These are phyloP conservation scores for Forsythia suspensa DNA, from an alignment of 257 asterid genomes.

Conservation along the genomic window DNA sequence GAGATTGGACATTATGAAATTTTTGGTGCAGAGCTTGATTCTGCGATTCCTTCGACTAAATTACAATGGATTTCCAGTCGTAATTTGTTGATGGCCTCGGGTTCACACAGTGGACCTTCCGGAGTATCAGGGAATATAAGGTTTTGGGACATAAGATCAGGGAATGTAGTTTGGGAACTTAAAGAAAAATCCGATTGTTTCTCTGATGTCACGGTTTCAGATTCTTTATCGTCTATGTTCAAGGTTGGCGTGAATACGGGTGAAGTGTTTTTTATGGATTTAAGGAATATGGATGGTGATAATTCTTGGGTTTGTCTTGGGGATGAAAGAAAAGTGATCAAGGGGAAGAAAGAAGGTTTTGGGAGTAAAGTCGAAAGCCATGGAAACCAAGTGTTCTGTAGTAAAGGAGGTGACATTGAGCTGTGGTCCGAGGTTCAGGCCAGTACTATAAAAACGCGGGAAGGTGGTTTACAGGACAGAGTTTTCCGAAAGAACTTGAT, in stretches of 20 bases:
- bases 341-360: conserved; percentile 80
- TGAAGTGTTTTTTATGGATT: conserved; percentile 65
- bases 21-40: conserved; percentile 83
- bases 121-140: conserved; percentile 78
- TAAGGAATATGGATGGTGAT: conserved; percentile 59
- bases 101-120: conserved; percentile 88
- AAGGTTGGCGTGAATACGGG: conserved; percentile 89
- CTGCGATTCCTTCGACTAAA: conserved; percentile 91
- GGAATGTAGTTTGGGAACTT: conserved; percentile 64
- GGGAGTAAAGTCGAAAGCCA: conserved; percentile 74
- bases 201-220: conserved; percentile 70
- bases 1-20: conserved; percentile 79
- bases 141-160: conserved; percentile 86
- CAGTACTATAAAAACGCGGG: conserved; percentile 29
- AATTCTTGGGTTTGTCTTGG: conserved; percentile 73
- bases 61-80: conserved; percentile 67
- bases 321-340: conserved; percentile 47
- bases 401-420: conserved; percentile 73
- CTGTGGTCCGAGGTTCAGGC: conserved; percentile 79
- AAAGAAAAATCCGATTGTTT: conserved; percentile 84
- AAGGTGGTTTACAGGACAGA: conserved; percentile 30
- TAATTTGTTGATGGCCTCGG: conserved; percentile 90
- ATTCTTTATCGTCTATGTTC: conserved; percentile 49
- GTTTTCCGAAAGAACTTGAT: conserved; percentile 69
- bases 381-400: conserved; percentile 80